phyloP scores from a whole-genome alignment of 2,329 filamentous ascomycete species.

The Sporothrix humicola region DNA sequence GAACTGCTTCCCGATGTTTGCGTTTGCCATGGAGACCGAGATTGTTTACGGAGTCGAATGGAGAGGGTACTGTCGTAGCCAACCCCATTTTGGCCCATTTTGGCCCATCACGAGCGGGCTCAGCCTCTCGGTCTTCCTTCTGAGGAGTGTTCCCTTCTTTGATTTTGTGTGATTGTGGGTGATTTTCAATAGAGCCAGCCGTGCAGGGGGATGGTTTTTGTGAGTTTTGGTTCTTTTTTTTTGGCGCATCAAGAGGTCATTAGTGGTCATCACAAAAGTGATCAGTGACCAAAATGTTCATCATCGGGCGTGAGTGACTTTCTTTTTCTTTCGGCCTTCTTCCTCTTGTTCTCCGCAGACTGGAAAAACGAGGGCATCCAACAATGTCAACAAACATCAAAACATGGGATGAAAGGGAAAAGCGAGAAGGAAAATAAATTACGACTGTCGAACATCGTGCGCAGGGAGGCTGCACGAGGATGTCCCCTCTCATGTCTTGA shows the following conservation, averaged over 20 bases:
- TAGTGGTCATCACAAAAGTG: not conserved
- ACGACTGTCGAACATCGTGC: constrained; percentile 2
- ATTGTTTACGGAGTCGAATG: constrained; percentile 29
- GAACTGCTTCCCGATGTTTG: not conserved
- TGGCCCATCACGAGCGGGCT: constrained; percentile 23
- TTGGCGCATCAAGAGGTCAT: not conserved
- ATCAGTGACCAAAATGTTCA: constrained; percentile 4
- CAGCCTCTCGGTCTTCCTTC: constrained; percentile 14
- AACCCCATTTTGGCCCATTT: not conserved
- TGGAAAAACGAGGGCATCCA: not conserved
- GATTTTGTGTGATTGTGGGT: not conserved
- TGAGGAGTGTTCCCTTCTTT: not conserved
- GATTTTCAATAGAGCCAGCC: constrained; percentile 3
- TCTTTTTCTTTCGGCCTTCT: not conserved
- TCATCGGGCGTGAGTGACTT: not conserved
- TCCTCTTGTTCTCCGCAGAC: constrained; percentile 6
- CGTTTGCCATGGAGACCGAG: constrained; percentile 30
- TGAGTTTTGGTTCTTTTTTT: not conserved
- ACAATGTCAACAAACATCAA: not conserved
- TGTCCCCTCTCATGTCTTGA: not conserved
- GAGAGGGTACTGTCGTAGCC: constrained; percentile 6
- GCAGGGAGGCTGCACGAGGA: not conserved
- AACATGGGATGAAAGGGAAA: not conserved
- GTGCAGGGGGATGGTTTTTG: constrained; percentile 12
- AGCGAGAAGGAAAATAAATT: not conserved